Percentiles rank a stretch among this genome's conserved stretches.
These are phyloP conservation scores for Penicillium sp. DNA, from an alignment of 2,329 filamentous ascomycete genomes.

Conservation along the genomic window DNA sequence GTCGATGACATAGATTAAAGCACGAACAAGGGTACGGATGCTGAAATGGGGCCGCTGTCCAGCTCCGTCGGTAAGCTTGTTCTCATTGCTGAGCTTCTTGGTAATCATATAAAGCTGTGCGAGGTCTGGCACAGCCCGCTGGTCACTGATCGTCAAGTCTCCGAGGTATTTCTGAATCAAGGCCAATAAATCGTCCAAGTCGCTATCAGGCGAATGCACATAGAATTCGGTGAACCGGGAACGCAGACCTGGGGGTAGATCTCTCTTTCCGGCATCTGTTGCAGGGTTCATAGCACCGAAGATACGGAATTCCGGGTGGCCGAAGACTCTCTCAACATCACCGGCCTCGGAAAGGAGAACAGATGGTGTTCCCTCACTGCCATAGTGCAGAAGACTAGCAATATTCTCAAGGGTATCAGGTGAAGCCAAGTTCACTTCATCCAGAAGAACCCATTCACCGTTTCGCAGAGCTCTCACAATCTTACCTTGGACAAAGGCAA, in stretches of 20 bases:
- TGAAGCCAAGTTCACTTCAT: conserved; percentile 95
- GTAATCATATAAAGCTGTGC: conserved; percentile 85
- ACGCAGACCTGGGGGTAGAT: conserved; percentile 81
- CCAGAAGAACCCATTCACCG: conserved; percentile 93
- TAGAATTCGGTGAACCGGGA: conserved; percentile 96
- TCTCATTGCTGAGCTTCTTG: conserved; percentile 75
- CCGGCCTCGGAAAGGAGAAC: conserved; percentile 90
- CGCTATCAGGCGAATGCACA: conserved; percentile 83
- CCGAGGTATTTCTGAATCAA: conserved; percentile 89
- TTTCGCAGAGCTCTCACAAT: conserved; percentile 94
- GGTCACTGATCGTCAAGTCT: conserved; percentile 66
- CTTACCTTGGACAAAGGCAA: conserved; percentile 93
- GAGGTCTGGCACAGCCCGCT: conserved; percentile 74
- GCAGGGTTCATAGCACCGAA: conserved; percentile 99
- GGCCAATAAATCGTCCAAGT: conserved; percentile 78
- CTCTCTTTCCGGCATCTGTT: conserved; percentile 93
- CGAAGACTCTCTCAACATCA: conserved; percentile 82
- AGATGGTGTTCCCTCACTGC: conserved; percentile 69
- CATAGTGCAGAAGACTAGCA: conserved; percentile 76
- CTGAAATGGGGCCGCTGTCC: conserved; percentile 97
- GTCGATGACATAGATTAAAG: conserved; percentile 81
- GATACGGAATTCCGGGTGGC: conserved; percentile 89
- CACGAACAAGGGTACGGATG: conserved; percentile 86
- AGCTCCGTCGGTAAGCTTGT: conserved; percentile 86
- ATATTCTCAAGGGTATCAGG: conserved; percentile 94